Conservation (phyloP, 2,329 filamentous ascomycete species). For the Sarocladium kiliense region DNA sequence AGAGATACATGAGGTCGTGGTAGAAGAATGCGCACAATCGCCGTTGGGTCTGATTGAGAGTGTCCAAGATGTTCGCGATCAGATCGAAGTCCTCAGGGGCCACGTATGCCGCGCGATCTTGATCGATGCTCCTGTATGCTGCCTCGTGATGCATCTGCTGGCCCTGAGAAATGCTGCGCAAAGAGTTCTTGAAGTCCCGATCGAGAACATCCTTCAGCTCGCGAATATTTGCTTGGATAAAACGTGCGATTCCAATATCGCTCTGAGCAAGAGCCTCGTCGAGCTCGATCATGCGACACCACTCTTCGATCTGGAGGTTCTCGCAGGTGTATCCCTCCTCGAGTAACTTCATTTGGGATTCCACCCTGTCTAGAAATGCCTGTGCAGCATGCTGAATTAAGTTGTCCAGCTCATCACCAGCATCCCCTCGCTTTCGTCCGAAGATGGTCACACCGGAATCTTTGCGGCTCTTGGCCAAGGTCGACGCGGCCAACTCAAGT, state of each 20-base stretch:
- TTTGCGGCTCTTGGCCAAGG: slow-evolving; percentile 2
- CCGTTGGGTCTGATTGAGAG: slow-evolving; percentile 26
- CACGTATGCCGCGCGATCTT: slow-evolving; percentile 32
- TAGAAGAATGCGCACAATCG: slow-evolving; percentile 32
- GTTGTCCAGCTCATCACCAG: slow-evolving; percentile 51
- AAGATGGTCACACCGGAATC: slow-evolving; percentile 29
- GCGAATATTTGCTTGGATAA: background rate
- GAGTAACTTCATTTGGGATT: background rate
- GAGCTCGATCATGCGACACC: slow-evolving; percentile 11
- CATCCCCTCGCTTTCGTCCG: slow-evolving; percentile 39
- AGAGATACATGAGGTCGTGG: slow-evolving; percentile 12
- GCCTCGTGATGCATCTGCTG: background rate
- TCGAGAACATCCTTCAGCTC: slow-evolving; percentile 16
- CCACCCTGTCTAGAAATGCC: slow-evolving; percentile 43
- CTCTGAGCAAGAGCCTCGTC: slow-evolving; percentile 19
- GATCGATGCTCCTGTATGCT: slow-evolving; percentile 19
- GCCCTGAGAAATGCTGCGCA: background rate
- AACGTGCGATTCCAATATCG: background rate
- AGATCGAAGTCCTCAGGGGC: slow-evolving; percentile 21
- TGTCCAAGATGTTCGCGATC: slow-evolving; percentile 18
- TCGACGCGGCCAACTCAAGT: slow-evolving; percentile 30
- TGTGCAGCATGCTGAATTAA: slow-evolving; percentile 54
- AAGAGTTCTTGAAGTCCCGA: background rate
- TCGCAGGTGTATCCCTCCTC: background rate
- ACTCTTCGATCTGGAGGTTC: slow-evolving; percentile 16